Evolutionary conservation across 2,329 filamentous ascomycete species (phyloP), one percentile per base, ranked within the genome.

Genomic region (Fusarium mangiferae): DNA sequence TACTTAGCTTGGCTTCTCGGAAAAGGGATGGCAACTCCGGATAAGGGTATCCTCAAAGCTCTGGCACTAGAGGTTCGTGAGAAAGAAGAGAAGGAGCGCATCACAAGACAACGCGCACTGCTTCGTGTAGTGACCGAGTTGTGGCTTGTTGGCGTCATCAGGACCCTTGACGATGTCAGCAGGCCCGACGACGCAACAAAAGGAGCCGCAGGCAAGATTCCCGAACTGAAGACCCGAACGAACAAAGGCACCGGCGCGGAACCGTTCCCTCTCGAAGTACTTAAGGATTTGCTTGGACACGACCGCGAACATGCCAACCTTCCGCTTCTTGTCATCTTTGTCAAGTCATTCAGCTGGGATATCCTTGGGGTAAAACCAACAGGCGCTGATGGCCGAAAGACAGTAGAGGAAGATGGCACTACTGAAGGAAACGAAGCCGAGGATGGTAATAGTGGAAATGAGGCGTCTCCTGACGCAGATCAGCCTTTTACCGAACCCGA

Each of bases 261-360:
- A 73, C 96, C 96, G 1, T 98, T 99, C 76, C 97, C 97, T 7
- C 87, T 99, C 26, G 96, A 99, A 81, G 96, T 98, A n/a, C 86
- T 99, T 45, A 99, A 99, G 84, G 97, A 99, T 80, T 89, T 99
- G 74, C 88, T 99, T 22, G 95, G 95, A 13, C 92, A 98, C 80
- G 96, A 99, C 81, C 91, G 95, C 62, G 96, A 99, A 76, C 96
- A 98, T 80, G 87, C 90, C 62, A 99, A 98, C 79, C 84, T 99
- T 48, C 95, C 96, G 3, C 86, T 99, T 51, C 92, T 98, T 11
- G 96, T 98, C 58, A 89, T 97, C 20, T 99, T 99, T 79, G 95
- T 98, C 75, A 99, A 98, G 84, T 92, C 94, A 24, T 99, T 98
- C 78, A 92, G 93, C 72, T 99, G 96, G 95, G 97, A 99, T 83